These are phyloP conservation scores for Lipomyces yamanashiensis DNA, from an alignment of 805 yeast genomes.

Conservation along the genomic window DNA sequence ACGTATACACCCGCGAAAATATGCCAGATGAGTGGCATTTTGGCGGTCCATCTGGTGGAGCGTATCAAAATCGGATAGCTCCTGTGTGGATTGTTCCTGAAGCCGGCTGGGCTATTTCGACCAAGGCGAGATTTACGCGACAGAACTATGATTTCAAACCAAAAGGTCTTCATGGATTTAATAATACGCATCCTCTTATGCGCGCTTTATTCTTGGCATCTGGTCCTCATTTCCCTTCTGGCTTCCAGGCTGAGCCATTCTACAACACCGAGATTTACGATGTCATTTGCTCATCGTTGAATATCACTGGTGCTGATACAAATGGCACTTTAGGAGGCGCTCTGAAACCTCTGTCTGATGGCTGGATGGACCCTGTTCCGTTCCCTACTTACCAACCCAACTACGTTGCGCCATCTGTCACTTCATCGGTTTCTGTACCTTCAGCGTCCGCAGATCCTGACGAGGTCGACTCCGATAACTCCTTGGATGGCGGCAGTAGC, in stretches of 20 bases:
- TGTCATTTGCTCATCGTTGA: constrained; percentile 69
- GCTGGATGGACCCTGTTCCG: constrained; percentile 39
- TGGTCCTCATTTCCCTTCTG: constrained; percentile 74
- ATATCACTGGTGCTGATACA: constrained; percentile 57
- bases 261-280: constrained; percentile 74
- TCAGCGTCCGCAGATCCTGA: constrained; percentile 2
- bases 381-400: constrained; percentile 19
- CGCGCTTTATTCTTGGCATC: constrained; percentile 76
- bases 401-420: constrained; percentile 3
- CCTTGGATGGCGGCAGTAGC: not conserved
- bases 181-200: constrained; percentile 77
- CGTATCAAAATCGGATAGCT: constrained; percentile 67
- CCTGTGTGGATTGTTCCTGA: constrained; percentile 86
- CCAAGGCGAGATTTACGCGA: constrained; percentile 59
- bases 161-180: constrained; percentile 84
- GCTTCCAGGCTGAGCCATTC: constrained; percentile 62
- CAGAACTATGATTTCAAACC: constrained; percentile 59
- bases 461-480: constrained; percentile 10
- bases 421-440: constrained; percentile 1
- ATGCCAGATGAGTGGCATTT: constrained; percentile 60
- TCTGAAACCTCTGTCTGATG: constrained; percentile 37
- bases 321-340: constrained; percentile 54
- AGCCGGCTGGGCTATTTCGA: constrained; percentile 76
- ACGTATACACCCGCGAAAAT: constrained; percentile 59
- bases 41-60: constrained; percentile 51